Evolutionary conservation across 163 green algal species (phyloP).

Genomic region (Scenedesmus sp.): DNA sequence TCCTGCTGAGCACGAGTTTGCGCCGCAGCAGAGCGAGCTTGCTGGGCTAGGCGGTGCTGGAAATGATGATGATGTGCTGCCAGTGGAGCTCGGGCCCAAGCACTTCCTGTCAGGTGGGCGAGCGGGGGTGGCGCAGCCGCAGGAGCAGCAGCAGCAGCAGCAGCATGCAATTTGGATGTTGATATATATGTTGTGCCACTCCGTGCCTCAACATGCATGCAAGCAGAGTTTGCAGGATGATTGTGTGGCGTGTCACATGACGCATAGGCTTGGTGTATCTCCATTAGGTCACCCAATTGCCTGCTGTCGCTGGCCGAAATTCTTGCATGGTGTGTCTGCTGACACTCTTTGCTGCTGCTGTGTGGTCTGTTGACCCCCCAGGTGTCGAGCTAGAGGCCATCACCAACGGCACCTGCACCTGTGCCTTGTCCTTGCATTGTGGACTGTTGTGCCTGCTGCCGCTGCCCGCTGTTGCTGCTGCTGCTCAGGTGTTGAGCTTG

Average conservation of each 20-base stretch:
- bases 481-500: constrained; percentile 29
- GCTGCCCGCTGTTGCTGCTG: background rate
- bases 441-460: background rate
- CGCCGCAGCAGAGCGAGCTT: constrained; percentile 28
- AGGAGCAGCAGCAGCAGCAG: background rate
- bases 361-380: background rate
- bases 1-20: constrained; percentile 33
- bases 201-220: background rate
- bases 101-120: constrained; percentile 44
- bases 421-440: background rate
- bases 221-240: background rate
- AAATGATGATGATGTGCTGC: background rate
- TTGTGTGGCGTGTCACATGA: too few species aligned
- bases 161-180: background rate
- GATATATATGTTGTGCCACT: background rate
- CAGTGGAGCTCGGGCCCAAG: background rate
- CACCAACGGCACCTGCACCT: too few species aligned
- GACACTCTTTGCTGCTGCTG: background rate
- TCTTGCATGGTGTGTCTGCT: too few species aligned
- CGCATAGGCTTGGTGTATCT: too few species aligned
- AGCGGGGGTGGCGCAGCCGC: background rate
- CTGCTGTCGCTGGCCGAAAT: too few species aligned
- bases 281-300: too few species aligned
- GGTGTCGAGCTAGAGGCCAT: background rate
- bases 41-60: background rate